Evolutionary conservation across 2,329 filamentous ascomycete species (phyloP), one percentile per base, ranked within the genome.

Genomic region (Xylariaceae sp.): DNA sequence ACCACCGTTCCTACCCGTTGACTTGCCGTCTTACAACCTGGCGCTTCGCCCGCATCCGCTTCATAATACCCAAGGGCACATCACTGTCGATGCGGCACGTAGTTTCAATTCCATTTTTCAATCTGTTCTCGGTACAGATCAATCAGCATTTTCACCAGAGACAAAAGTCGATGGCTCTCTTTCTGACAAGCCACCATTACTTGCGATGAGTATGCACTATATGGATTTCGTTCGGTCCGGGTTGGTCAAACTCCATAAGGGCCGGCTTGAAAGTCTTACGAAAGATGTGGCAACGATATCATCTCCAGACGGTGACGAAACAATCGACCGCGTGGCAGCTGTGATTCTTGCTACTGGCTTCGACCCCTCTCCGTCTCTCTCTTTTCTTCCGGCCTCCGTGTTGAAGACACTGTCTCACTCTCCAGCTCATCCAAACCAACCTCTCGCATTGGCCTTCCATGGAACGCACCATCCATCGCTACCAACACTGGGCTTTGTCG

Each of bases 331-430:
- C 45, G 70, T 92, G 31, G 81, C 80, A 0, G 87, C 84, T 0
- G 76, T 94, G 11, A 75, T 95, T 1, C 76, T 90, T 16, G 89
- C 89, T 0, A 93, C 88, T 0, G 90, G 90, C 1, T 95, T 89
- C 64, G 80, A 84, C 5, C 78, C 87, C 0, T 77, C 80, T 1
- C 71, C 78, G 0, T 84, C 85, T 0, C 69, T 94, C 10, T 77
- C 80, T 5, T 90, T 86, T 57, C 75, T 95, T 0, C 78, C 85
- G 0, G 46, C 72, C 0, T 68, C 79, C 0, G 72, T 89, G 4
- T 77, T 84, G 34, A 59, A 77, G 3, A 72, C 70, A 0, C 74
- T 95, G 2, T 73, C 82, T 6, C 80, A 87, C 60, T 80, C 82
- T 2, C 67, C 80, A 0, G 61, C 66, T 0, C 78, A 83, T 54